Conservation (phyloP, 345 rosid species). For the Camelina hispida region DNA sequence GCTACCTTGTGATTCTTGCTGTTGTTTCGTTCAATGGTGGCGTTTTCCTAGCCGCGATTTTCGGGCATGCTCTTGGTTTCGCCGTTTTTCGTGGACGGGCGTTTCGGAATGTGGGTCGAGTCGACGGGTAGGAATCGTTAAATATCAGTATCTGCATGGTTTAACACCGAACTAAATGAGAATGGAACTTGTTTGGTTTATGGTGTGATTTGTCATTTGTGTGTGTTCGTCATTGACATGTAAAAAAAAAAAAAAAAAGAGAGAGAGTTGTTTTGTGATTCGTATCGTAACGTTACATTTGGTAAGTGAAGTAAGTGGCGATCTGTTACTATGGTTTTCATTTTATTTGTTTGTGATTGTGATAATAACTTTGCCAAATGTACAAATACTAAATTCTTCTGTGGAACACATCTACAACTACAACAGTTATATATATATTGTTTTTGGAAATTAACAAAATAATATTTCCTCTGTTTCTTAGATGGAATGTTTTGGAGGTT, state of each 20-base stretch:
- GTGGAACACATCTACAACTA: not conserved
- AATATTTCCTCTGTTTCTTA: no score
- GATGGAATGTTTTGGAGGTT: no score
- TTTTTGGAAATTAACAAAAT: no score
- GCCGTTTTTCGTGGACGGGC: slow-evolving; percentile 62
- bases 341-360: not conserved
- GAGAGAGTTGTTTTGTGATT: slow-evolving; percentile 13
- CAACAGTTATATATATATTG: not conserved
- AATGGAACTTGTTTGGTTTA: slow-evolving; percentile 6
- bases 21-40: slow-evolving; percentile 90
- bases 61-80: slow-evolving; percentile 78
- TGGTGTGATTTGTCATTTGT: slow-evolving; percentile 19
- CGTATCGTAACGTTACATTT: not conserved
- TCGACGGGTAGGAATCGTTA: slow-evolving; percentile 31
- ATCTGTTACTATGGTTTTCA: slow-evolving; percentile 23
- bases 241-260: not conserved
- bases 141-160: not conserved
- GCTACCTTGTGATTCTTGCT: slow-evolving; percentile 78
- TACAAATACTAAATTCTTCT: not conserved
- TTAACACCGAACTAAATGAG: slow-evolving; percentile 3
- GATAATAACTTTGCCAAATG: not conserved
- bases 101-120: slow-evolving; percentile 45
- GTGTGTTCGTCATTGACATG: slow-evolving; percentile 18
- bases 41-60: slow-evolving; percentile 62
- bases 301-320: slow-evolving; percentile 11